phyloP scores from a whole-genome alignment of 2,329 filamentous ascomycete species.

The Bipolaris oryzae region DNA sequence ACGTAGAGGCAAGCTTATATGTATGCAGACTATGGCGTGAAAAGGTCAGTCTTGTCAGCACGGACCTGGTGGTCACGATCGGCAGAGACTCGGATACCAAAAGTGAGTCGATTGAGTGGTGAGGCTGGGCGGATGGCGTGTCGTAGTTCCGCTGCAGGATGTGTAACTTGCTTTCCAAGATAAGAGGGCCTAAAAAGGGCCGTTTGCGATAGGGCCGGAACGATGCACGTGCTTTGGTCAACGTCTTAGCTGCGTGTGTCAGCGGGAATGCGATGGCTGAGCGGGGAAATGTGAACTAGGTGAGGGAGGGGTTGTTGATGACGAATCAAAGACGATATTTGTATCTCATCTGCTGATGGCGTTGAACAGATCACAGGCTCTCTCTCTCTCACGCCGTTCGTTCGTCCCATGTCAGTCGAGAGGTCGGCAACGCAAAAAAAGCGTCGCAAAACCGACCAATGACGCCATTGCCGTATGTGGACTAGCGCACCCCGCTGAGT shows the following conservation, averaged over 20 bases:
- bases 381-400: not conserved
- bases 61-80: constrained; percentile 4
- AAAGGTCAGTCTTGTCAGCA: constrained; percentile 1
- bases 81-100: constrained; percentile 17
- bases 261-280: not conserved
- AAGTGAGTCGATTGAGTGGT: constrained; percentile 1
- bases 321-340: not conserved
- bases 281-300: not conserved
- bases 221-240: constrained; percentile 27
- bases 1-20: constrained; percentile 14
- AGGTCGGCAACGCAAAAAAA: constrained; percentile 2
- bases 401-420: not conserved
- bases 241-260: not conserved
- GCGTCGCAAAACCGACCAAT: constrained; percentile 19
- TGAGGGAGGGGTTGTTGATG: too few relatives aligned
- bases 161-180: constrained; percentile 38
- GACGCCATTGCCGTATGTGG: constrained; percentile 13
- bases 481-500: constrained; percentile 21
- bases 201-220: constrained; percentile 30
- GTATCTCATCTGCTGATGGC: not conserved
- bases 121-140: constrained; percentile 14
- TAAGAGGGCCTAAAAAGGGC: constrained; percentile 32
- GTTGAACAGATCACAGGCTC: too few relatives aligned
- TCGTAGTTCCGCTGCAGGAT: constrained; percentile 31
- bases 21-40: constrained; percentile 4